phyloP scores from a whole-genome alignment of 2,329 filamentous ascomycete species.

The Coniochaeta sp. region DNA sequence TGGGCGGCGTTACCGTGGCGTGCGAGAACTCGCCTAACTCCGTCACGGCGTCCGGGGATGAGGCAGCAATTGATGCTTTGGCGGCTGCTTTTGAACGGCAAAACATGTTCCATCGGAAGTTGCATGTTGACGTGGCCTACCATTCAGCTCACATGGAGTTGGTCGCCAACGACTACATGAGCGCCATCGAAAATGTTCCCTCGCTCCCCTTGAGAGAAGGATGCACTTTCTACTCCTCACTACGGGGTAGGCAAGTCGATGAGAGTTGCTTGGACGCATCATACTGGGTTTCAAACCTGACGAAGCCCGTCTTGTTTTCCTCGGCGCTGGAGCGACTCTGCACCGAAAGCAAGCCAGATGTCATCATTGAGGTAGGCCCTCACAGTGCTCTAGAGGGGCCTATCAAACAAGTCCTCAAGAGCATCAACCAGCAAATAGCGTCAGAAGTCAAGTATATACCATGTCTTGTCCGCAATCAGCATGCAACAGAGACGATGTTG shows the following conservation, averaged over 20 bases:
- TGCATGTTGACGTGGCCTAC: constrained; percentile 33
- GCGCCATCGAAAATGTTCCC: constrained; percentile 6
- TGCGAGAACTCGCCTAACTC: constrained; percentile 17
- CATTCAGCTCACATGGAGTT: constrained; percentile 33
- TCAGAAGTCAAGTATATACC: constrained; percentile 19
- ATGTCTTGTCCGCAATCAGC: constrained; percentile 12
- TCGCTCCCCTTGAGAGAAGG: not conserved
- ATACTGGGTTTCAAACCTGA: constrained; percentile 38
- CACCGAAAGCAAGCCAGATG: constrained; percentile 16
- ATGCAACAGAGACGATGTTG: constrained; percentile 14
- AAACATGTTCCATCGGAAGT: constrained; percentile 25
- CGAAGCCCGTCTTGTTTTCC: constrained; percentile 35
- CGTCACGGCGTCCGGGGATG: constrained; percentile 17
- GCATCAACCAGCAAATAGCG: constrained; percentile 10
- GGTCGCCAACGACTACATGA: constrained; percentile 23
- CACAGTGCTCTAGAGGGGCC: constrained; percentile 20
- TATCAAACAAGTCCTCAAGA: constrained; percentile 17
- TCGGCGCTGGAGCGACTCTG: constrained; percentile 12
- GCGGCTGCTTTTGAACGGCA: constrained; percentile 18
- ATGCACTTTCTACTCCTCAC: constrained; percentile 35
- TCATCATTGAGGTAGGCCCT: constrained; percentile 21
- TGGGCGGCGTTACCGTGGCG: constrained; percentile 12
- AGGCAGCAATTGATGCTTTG: constrained; percentile 18
- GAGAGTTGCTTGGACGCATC: constrained; percentile 26
- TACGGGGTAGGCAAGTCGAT: constrained; percentile 28